Conservation (phyloP, 225 moss, liverwort and hornwort genomes). For the Climacium dendroides region DNA sequence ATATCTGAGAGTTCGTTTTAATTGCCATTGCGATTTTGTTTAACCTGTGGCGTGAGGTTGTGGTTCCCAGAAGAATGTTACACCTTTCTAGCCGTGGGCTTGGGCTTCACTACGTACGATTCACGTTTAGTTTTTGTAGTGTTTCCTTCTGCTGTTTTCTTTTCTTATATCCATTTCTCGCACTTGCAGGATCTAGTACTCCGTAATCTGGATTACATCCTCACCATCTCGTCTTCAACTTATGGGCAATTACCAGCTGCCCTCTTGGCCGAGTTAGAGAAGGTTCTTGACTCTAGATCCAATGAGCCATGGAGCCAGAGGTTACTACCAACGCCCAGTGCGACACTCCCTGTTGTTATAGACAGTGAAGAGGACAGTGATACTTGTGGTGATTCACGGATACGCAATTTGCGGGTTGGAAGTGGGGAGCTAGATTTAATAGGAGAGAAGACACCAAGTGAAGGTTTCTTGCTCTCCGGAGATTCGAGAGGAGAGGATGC, state of each 20-base stretch:
- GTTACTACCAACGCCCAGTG: conserved; percentile 66
- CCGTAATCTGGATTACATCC: conserved; percentile 79
- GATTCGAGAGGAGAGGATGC: conserved; percentile 46
- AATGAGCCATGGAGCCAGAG: conserved; percentile 75
- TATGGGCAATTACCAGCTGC: conserved; percentile 66
- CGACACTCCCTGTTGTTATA: conserved; percentile 63
- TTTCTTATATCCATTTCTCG: background rate
- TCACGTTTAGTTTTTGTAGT: background rate
- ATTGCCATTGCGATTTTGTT: background rate
- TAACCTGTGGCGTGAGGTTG: background rate
- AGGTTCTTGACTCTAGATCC: conserved; percentile 62
- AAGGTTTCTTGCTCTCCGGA: conserved; percentile 45
- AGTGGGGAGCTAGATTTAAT: conserved; percentile 10
- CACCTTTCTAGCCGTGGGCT: background rate
- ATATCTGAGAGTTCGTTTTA: background rate
- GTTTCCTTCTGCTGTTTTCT: background rate
- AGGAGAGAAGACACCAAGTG: conserved; percentile 28
- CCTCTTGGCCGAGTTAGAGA: conserved; percentile 76
- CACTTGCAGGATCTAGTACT: conserved; percentile 63
- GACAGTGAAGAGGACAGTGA: conserved; percentile 82
- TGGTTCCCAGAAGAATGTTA: background rate
- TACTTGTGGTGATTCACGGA: conserved; percentile 19
- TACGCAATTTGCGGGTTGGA: conserved; percentile 15
- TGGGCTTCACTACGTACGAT: background rate
- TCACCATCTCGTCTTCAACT: conserved; percentile 68